These are phyloP conservation scores for Botrytis porri DNA, from an alignment of 2,329 filamentous ascomycete genomes.

Conservation along the genomic window DNA sequence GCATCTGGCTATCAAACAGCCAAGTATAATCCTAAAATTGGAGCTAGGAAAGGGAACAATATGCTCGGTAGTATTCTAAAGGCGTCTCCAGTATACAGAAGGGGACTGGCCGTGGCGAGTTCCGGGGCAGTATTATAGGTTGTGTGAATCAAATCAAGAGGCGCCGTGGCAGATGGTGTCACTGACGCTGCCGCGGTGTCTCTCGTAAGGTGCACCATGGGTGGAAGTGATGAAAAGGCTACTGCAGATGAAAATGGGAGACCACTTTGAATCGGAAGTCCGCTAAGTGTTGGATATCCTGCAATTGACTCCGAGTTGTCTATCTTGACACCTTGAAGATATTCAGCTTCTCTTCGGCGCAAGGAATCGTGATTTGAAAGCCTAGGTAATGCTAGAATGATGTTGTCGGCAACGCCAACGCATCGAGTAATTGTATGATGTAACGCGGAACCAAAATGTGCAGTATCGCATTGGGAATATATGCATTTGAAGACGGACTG, in stretches of 20 bases:
- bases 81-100: slow-evolving; percentile 10
- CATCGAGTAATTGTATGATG: slow-evolving; percentile 38
- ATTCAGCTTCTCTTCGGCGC: slow-evolving; percentile 34
- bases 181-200: slow-evolving; percentile 8
- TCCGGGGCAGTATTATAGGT: slow-evolving; percentile 4
- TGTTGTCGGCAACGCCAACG: slow-evolving; percentile 26
- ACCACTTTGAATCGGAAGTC: slow-evolving; percentile 24
- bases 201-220: not conserved
- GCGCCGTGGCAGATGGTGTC: slow-evolving; percentile 10
- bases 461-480: slow-evolving; percentile 40
- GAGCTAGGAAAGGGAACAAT: not conserved
- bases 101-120: slow-evolving; percentile 11
- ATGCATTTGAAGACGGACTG: slow-evolving; percentile 40
- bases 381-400: slow-evolving; percentile 27
- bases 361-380: slow-evolving; percentile 35
- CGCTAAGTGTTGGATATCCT: slow-evolving; percentile 28
- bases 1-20: not conserved
- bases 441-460: slow-evolving; percentile 38
- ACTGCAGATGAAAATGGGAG: slow-evolving; percentile 13
- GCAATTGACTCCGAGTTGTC: slow-evolving; percentile 27
- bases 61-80: not conserved
- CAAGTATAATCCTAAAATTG: slow-evolving; percentile 9
- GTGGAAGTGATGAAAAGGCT: slow-evolving; percentile 16
- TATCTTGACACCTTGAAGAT: slow-evolving; percentile 28
- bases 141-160: not conserved